Evolutionary conservation across 192 early-diverging fungal species (phyloP).

Genomic region (Geranomyces michiganensis): DNA sequence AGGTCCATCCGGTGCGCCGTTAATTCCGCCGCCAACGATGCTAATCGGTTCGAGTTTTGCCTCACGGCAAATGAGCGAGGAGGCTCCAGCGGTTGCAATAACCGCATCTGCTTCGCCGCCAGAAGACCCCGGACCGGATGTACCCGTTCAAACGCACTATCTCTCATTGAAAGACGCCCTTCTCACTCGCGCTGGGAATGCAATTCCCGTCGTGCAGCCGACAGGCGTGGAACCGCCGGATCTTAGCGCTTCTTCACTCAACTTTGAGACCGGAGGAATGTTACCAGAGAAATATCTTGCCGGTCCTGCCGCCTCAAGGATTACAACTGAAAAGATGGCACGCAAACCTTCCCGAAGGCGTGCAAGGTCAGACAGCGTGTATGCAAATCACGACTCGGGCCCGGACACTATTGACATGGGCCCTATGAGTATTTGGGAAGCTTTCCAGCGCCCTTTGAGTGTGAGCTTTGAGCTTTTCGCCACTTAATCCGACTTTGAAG

Average conservation of each 20-base stretch:
- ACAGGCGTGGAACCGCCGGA: slow-evolving; percentile 25
- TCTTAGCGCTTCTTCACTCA: slow-evolving; percentile 31
- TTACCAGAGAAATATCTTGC: slow-evolving; percentile 26
- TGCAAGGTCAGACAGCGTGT: background rate
- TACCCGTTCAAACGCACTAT: background rate
- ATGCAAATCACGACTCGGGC: background rate
- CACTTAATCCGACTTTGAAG: no score
- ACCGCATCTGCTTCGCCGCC: background rate
- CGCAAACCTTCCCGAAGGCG: background rate
- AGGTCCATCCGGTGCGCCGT: no score
- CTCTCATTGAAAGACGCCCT: background rate
- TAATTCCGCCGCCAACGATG: background rate
- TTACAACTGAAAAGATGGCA: background rate
- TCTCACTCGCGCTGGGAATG: background rate
- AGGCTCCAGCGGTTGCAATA: no score
- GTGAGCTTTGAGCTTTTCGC: slow-evolving; percentile 17
- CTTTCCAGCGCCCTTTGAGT: slow-evolving; percentile 13
- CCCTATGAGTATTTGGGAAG: slow-evolving; percentile 12
- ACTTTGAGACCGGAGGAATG: slow-evolving; percentile 30
- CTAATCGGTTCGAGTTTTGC: background rate
- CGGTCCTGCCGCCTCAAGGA: background rate
- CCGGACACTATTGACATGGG: slow-evolving; percentile 4
- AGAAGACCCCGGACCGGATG: background rate
- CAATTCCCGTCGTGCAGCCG: slow-evolving; percentile 16
- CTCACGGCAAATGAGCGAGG: no score